Conservation (phyloP, 1,284 basidiomycete species). For the Rhodofomes roseus region DNA sequence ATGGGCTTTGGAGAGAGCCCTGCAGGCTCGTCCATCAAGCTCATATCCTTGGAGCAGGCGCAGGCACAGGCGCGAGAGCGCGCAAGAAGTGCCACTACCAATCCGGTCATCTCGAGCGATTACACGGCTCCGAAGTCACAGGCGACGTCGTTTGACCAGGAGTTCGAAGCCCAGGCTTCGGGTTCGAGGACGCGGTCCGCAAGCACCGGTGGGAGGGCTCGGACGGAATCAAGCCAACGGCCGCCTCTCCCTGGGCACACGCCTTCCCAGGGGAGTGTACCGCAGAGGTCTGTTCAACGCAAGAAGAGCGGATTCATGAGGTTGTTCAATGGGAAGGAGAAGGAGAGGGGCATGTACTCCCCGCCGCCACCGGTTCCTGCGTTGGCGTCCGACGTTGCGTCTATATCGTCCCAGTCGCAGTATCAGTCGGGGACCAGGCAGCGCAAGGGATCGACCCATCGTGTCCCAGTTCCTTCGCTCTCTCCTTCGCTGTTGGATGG, state of each 20-base stretch:
- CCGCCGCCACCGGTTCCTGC: conserved; percentile 54
- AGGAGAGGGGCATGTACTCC: conserved; percentile 28
- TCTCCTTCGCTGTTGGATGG: conserved; percentile 21
- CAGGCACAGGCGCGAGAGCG: conserved; percentile 54
- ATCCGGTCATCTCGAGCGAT: conserved; percentile 27
- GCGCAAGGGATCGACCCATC: conserved; percentile 25
- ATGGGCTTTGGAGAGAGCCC: conserved; percentile 44
- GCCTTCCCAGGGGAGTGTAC: conserved; percentile 26
- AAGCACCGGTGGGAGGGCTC: conserved; percentile 56
- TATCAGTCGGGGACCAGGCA: conserved; percentile 14
- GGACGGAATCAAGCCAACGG: conserved; percentile 36
- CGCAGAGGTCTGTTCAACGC: conserved; percentile 18
- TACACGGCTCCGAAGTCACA: conserved; percentile 13
- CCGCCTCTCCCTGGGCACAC: conserved; percentile 35
- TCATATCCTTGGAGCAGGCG: conserved; percentile 76
- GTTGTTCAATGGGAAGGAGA: conserved; percentile 60
- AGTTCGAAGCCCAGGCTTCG: conserved; percentile 8
- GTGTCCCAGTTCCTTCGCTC: conserved; percentile 43
- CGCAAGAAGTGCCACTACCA: conserved; percentile 47
- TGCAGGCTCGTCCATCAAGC: conserved; percentile 48
- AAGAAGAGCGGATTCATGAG: conserved; percentile 81
- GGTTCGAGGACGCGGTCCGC: conserved; percentile 42
- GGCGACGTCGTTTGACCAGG: conserved; percentile 6
- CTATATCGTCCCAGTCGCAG: conserved; percentile 10
- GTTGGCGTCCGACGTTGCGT: conserved; percentile 32